Evolutionary conservation across 441 rosid genomes (phyloP), one percentile per base, ranked within the genome.

Genomic region (Adansonia rubrostipa): DNA sequence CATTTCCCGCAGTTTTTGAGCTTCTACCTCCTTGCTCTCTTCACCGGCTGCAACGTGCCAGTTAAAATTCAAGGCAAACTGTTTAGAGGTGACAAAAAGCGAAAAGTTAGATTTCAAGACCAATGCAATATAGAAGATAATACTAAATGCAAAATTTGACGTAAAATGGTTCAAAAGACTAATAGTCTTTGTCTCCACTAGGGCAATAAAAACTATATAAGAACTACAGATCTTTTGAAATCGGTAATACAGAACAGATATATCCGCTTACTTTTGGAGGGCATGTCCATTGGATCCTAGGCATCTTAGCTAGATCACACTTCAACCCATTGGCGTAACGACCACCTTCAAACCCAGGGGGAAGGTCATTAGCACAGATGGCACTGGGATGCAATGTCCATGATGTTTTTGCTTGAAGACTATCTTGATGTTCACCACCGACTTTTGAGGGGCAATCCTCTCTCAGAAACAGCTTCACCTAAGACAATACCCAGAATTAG

Each of bases 1-100:
- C 56, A 85, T 57, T 80, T 82, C 92, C 50, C 98, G 86, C 53
- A 79, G 85, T 60, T 80, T 82, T 81, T 94, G 89, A 73, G 75
- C 76, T 68, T 63, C 77, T 33, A 79, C 83, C 67, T 90, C 94
- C 19, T 82, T 54, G 82, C 96, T 91, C 81, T 91, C 96, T 50
- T 85, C 91, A 69, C 91, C 96, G 66, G 85, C 82, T 36, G 83
- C 90, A 77, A 91, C 84, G 9, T 24, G 86, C 95, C 92, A 92
- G 69, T 64, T 33, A 15, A 73, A 72, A 77, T 78, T 72, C 74
- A 86, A 9, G 17, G 80, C 24, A 50, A 91, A 83, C 98, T 94
- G 88, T 68, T 72, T 36, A 61, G 69, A 68, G 14, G 50, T 33
- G 62, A 54, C 50, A 54, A 15, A 50, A 51, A 22, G 15, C 62